phyloP scores from a whole-genome alignment of 2,329 filamentous ascomycete genomes.

The Thielaviopsis punctulata region DNA sequence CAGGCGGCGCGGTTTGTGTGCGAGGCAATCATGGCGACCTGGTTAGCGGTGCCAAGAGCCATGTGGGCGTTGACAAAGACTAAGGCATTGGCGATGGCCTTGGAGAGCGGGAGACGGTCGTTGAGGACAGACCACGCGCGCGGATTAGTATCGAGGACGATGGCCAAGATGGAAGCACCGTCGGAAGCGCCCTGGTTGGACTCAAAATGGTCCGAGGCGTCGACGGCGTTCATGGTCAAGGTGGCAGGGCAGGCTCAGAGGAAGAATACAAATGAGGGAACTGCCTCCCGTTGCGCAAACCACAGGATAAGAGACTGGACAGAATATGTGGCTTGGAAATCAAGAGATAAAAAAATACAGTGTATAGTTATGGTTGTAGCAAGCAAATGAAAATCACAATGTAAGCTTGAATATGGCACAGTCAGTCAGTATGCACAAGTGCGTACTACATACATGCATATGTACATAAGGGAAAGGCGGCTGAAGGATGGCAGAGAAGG shows the following conservation, averaged over 20 bases:
- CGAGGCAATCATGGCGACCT: constrained; percentile 78
- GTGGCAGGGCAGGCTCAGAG: constrained; percentile 1
- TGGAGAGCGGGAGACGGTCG: constrained; percentile 58
- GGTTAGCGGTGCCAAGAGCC: constrained; percentile 82
- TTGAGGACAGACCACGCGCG: constrained; percentile 76
- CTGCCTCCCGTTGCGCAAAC: background rate
- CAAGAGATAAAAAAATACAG: too few species aligned
- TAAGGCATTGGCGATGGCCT: constrained; percentile 72
- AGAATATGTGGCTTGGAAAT: too few species aligned
- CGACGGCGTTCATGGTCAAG: constrained; percentile 32
- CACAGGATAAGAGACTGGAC: too few species aligned
- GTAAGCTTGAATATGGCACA: too few species aligned
- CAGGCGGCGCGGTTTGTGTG: constrained; percentile 76
- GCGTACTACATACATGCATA: too few species aligned
- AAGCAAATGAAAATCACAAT: background rate
- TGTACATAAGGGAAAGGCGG: too few species aligned
- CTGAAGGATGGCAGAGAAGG: too few species aligned
- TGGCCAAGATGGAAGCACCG: constrained; percentile 65
- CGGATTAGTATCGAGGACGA: constrained; percentile 92
- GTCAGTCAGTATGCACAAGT: too few species aligned
- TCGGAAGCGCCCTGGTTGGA: constrained; percentile 21
- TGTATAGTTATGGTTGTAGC: background rate
- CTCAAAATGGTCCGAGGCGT: constrained; percentile 45
- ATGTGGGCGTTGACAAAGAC: constrained; percentile 96
- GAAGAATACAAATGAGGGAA: background rate